Percentiles rank a stretch among this genome's conserved stretches.
Evolutionary conservation across 1,284 basidiomycete species (phyloP).

Genomic region (Athelia psychrophila): DNA sequence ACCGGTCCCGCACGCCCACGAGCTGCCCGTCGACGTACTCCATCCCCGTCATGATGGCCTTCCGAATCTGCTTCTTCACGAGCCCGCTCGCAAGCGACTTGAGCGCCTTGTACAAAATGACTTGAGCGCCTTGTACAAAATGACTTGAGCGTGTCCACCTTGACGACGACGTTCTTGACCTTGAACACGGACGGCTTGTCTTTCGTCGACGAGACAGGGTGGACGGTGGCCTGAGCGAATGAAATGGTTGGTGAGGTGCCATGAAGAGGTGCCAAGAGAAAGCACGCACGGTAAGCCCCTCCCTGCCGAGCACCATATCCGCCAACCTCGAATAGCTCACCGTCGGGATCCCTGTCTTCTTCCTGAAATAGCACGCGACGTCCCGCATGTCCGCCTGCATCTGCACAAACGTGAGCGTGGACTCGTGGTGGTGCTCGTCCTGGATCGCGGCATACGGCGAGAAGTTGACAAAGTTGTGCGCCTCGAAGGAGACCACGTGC

Average conservation of each 20-base stretch:
- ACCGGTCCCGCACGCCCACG: slow-evolving; percentile 68
- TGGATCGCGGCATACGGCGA: slow-evolving; percentile 60
- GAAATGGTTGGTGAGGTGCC: slow-evolving; percentile 40
- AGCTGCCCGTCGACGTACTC: slow-evolving; percentile 46
- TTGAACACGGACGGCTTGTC: slow-evolving; percentile 39
- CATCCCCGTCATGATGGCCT: no score
- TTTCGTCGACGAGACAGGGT: slow-evolving; percentile 53
- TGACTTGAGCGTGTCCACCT: slow-evolving; percentile 53
- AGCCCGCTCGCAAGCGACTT: no score
- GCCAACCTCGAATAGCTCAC: slow-evolving; percentile 88
- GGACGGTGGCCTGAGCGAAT: slow-evolving; percentile 54
- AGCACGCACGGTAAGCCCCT: no score
- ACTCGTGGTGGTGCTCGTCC: slow-evolving; percentile 68
- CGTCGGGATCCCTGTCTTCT: slow-evolving; percentile 78
- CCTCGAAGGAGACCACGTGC: slow-evolving; percentile 78
- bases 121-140: slow-evolving; percentile 69
- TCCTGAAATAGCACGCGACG: slow-evolving; percentile 84
- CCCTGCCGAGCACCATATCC: slow-evolving; percentile 85
- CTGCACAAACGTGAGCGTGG: slow-evolving; percentile 74
- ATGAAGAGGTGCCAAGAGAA: slow-evolving; percentile 5
- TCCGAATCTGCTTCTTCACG: no score
- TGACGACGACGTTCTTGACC: no score
- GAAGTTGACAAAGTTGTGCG: no score
- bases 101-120: slow-evolving; percentile 65
- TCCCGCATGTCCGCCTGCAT: slow-evolving; percentile 95